Conservation (phyloP, 441 rosid species). For the Erodium moschatum region DNA sequence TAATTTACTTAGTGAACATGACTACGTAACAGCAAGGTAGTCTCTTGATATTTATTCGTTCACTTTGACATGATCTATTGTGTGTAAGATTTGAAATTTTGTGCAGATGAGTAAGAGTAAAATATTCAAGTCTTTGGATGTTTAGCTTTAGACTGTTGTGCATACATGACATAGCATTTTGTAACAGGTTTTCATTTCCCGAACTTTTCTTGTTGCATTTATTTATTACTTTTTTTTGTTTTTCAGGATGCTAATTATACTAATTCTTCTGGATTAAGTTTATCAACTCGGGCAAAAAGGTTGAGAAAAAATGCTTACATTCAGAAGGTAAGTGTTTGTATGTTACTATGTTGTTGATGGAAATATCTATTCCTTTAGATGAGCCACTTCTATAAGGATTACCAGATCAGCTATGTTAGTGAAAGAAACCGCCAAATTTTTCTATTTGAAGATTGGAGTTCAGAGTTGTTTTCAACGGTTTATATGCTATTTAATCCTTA, state of each 20-base stretch:
- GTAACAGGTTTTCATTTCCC: neutral
- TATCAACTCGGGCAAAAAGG: conserved; percentile 29
- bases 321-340: conserved; percentile 39
- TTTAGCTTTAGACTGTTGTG: neutral
- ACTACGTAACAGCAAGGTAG: neutral
- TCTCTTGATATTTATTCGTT: neutral
- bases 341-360: neutral
- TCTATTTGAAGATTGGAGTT: neutral
- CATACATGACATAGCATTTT: neutral
- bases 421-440: neutral
- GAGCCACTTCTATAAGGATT: neutral
- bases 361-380: conserved; percentile 1
- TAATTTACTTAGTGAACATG: neutral
- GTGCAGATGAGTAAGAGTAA: neutral
- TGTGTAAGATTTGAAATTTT: neutral
- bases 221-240: neutral
- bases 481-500: neutral
- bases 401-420: neutral
- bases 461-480: neutral
- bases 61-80: neutral
- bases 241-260: conserved; percentile 31
- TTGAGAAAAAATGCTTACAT: conserved; percentile 39
- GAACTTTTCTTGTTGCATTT: neutral
- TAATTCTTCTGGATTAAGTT: conserved; percentile 26
- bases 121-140: neutral